Base-by-base conservation (phyloP, 768 basidiomycete species). In the Boletus fagicola region DNA sequence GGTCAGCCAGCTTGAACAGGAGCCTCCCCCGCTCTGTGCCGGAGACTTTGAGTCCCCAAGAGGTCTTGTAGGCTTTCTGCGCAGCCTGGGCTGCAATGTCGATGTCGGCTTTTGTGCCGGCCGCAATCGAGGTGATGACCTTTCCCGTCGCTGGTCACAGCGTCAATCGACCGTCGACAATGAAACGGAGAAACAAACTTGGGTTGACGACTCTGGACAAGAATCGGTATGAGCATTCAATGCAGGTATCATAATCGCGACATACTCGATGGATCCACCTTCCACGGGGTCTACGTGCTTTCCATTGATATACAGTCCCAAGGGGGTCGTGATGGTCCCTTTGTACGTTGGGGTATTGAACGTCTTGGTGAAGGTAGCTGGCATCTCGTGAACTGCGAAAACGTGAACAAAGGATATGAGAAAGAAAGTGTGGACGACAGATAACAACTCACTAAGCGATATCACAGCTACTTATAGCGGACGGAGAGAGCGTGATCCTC, bases 241-340 rank as follows among this genome's bases (percentile, higher is more conserved):
- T 24, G 31, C 18, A 20, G 10, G 28, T 43, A 38, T 24, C 10
- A 16, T 4, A 8, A 13, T 28, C 2, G 35, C 8, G 7, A 74
- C 85, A 66, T 61, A 88, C 88, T 87, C 86, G 65, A 90, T 84
- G 30, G 79, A 79, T 24, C 75, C 78, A 16, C 77, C 76, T 10
- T 80, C 74, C 15, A 77, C 75, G 31, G 83, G 80, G 45, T 83
- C 82, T 18, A 84, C 78, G 42, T 62, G 51, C 35, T 65, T 49
- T 59, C 84, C 83, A 64, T 81, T 76, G 66, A 92, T 92, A 76
- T 85, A 92, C 54, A 90, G 71, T 26, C 88, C 86, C 24, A 87
- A 83, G 56, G 79, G 75, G 59, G 88, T 67, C 3, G 74, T 72
- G n/a, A 77, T 67, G n/a, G 74, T 74, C 36, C 84, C 85, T 69